These are phyloP conservation scores for Aspergillus felis DNA, from an alignment of 2,329 filamentous ascomycete genomes.

Conservation along the genomic window DNA sequence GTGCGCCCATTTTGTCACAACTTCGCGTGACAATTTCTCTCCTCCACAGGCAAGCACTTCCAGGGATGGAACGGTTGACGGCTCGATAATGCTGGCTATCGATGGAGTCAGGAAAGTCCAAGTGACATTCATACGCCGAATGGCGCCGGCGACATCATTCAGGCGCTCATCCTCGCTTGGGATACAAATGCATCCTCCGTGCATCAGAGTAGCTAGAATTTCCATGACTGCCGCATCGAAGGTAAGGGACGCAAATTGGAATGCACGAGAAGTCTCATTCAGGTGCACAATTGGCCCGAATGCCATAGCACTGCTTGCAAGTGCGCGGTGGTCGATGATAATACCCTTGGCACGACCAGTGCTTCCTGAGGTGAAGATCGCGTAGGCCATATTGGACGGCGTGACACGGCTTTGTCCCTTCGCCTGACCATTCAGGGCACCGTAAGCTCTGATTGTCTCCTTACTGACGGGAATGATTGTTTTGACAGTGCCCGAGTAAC, in stretches of 20 bases:
- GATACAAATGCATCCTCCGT: constrained; percentile 48
- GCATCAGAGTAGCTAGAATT: constrained; percentile 34
- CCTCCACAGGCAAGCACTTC: constrained; percentile 44
- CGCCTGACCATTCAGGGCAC: constrained; percentile 11
- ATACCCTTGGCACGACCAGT: constrained; percentile 38
- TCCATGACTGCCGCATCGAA: constrained; percentile 45
- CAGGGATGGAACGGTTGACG: constrained; percentile 37
- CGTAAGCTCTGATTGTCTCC: constrained; percentile 27
- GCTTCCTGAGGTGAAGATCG: constrained; percentile 36
- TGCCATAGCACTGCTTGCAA: constrained; percentile 29
- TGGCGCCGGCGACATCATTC: constrained; percentile 46
- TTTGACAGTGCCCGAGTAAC: constrained; percentile 27
- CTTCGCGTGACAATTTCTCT: constrained; percentile 65
- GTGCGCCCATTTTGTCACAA: constrained; percentile 65
- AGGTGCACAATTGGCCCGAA: constrained; percentile 26
- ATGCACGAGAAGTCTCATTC: constrained; percentile 24
- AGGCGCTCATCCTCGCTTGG: constrained; percentile 45
- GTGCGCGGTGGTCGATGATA: constrained; percentile 32
- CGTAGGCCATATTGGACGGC: constrained; percentile 30
- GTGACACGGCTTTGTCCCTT: constrained; percentile 5
- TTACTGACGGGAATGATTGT: constrained; percentile 31
- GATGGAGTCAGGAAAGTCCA: constrained; percentile 46
- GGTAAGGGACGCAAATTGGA: constrained; percentile 46
- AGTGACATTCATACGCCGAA: constrained; percentile 49
- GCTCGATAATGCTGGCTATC: constrained; percentile 38